Conservation (phyloP, 2,329 filamentous ascomycete genomes). For the Neonectria sp. region DNA sequence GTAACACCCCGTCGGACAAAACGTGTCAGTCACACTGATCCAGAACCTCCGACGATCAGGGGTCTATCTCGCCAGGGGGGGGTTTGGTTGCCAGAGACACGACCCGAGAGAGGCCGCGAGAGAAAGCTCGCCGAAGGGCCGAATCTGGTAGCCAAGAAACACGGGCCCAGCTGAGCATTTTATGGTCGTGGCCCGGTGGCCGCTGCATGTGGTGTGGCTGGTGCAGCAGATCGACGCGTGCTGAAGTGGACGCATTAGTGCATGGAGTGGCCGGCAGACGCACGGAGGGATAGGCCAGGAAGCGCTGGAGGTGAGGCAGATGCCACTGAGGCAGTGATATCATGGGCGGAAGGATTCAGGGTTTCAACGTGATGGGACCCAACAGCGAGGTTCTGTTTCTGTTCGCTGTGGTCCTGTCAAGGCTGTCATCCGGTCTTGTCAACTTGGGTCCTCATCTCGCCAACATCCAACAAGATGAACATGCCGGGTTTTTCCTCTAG, state of each 20-base stretch:
- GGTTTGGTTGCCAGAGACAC: not conserved
- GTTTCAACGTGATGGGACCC: conserved; percentile 15
- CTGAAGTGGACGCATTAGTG: conserved; percentile 50
- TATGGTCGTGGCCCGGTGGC: conserved; percentile 5
- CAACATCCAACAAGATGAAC: conserved; percentile 1
- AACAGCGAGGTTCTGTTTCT: conserved; percentile 7
- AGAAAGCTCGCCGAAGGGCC: conserved; percentile 8
- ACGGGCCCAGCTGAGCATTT: conserved; percentile 4
- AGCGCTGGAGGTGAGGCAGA: conserved; percentile 23
- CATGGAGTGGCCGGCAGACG: conserved; percentile 33
- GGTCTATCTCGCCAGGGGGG: conserved; percentile 26
- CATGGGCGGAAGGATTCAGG: conserved; percentile 17
- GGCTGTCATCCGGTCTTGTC: conserved; percentile 8
- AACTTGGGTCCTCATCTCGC: not conserved
- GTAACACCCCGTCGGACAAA: conserved; percentile 35
- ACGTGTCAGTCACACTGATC: conserved; percentile 38
- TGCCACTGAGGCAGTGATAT: conserved; percentile 19
- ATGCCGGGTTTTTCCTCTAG: conserved; percentile 30
- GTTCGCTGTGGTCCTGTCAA: conserved; percentile 12
- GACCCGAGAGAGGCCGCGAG: conserved; percentile 24
- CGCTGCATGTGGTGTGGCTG: conserved; percentile 18
- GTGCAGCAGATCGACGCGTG: conserved; percentile 30
- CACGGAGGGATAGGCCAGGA: conserved; percentile 39
- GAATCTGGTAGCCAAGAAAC: conserved; percentile 8
- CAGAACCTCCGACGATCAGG: conserved; percentile 31